phyloP scores from a whole-genome alignment of 257 asterid species.

The Asclepias syriaca region DNA sequence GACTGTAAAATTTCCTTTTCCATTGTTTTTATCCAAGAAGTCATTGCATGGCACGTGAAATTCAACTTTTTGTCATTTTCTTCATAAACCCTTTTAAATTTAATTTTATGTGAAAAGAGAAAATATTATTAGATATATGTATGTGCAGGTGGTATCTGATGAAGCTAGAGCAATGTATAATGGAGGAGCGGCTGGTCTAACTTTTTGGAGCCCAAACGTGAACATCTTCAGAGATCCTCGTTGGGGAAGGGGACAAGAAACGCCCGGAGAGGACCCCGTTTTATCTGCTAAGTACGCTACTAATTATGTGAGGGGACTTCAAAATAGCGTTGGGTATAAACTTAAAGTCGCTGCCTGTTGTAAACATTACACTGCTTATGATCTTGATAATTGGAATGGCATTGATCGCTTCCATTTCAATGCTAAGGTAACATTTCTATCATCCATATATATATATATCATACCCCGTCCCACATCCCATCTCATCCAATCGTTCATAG shows the following conservation, averaged over 20 bases:
- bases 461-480: too few species aligned
- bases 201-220: constrained; percentile 94
- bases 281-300: constrained; percentile 58
- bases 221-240: constrained; percentile 84
- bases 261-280: constrained; percentile 83
- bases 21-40: constrained; percentile 2
- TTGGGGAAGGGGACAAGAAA: constrained; percentile 92
- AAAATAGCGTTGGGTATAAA: constrained; percentile 41
- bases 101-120: too few species aligned
- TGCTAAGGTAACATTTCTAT: constrained; percentile 49
- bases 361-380: constrained; percentile 89
- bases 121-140: too few species aligned
- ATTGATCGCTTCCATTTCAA: constrained; percentile 66
- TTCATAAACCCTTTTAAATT: not conserved
- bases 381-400: constrained; percentile 77
- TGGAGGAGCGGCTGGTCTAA: constrained; percentile 72
- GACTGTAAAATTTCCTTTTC: not conserved
- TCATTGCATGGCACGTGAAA: constrained; percentile 3
- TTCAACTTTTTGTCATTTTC: not conserved
- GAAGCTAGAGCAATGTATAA: constrained; percentile 95
- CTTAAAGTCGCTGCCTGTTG: constrained; percentile 88
- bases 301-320: constrained; percentile 70
- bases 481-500: too few species aligned
- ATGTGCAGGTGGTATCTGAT: constrained; percentile 65
- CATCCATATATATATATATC: too few species aligned